Percentiles rank a stretch among this genome's conserved stretches.
Conservation (phyloP, 2,329 filamentous ascomycete genomes). For the Sclerotiophoma versabilis region DNA sequence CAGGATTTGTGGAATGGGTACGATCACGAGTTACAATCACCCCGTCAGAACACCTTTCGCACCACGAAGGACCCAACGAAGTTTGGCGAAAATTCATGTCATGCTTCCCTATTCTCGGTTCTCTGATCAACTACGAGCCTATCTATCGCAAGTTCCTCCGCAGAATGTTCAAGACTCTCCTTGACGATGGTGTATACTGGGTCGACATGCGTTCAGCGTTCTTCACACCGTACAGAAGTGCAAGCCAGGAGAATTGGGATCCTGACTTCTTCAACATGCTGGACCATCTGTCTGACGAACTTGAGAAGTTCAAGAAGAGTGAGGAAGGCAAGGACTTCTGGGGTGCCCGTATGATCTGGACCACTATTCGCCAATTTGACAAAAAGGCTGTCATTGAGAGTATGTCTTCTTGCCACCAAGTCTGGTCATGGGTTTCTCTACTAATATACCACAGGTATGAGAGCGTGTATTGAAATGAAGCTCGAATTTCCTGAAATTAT, state of each 20-base stretch:
- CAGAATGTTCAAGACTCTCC: slow-evolving; percentile 72
- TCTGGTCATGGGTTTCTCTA: too few species aligned
- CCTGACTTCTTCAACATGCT: slow-evolving; percentile 74
- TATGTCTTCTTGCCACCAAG: slow-evolving; percentile 23
- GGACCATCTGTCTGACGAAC: slow-evolving; percentile 76
- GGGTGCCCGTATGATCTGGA: slow-evolving; percentile 87
- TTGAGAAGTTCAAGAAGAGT: slow-evolving; percentile 75
- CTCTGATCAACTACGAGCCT: slow-evolving; percentile 86
- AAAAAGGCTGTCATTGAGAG: slow-evolving; percentile 73
- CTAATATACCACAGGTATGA: slow-evolving; percentile 65
- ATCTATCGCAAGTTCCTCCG: slow-evolving; percentile 81
- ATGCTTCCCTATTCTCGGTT: slow-evolving; percentile 76
- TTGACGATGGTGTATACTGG: slow-evolving; percentile 84
- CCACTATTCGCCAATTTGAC: slow-evolving; percentile 69
- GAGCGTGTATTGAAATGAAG: slow-evolving; percentile 84
- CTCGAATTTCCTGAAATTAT: slow-evolving; percentile 78
- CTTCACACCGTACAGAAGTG: slow-evolving; percentile 71
- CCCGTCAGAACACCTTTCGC: slow-evolving; percentile 73
- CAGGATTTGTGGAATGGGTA: slow-evolving; percentile 80
- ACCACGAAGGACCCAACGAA: slow-evolving; percentile 82
- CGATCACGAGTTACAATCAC: slow-evolving; percentile 75
- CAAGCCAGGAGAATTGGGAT: slow-evolving; percentile 71
- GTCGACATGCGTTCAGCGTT: slow-evolving; percentile 83
- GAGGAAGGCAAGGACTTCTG: slow-evolving; percentile 79
- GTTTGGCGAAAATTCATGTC: slow-evolving; percentile 84